Conservation (phyloP, 768 basidiomycete genomes). For the Termitomyces sp. region DNA sequence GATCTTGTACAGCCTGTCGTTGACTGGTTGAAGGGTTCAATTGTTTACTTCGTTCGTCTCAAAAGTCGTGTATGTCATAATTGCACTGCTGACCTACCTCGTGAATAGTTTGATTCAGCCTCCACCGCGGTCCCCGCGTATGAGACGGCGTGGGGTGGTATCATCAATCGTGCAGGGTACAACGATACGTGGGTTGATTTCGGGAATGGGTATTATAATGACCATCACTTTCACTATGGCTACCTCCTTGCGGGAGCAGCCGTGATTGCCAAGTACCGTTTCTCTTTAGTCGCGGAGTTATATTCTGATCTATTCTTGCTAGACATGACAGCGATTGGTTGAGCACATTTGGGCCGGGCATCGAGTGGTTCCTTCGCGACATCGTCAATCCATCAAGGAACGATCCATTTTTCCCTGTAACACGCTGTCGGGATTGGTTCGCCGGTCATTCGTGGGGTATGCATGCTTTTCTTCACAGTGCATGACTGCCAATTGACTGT, state of each 20-base stretch:
- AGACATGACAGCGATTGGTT: slow-evolving; percentile 25
- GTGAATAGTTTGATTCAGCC: slow-evolving; percentile 16
- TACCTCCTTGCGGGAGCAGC: slow-evolving; percentile 29
- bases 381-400: slow-evolving; percentile 29
- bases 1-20: slow-evolving; percentile 27
- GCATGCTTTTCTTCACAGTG: background rate
- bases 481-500: background rate
- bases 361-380: slow-evolving; percentile 28
- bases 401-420: slow-evolving; percentile 28
- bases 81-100: background rate
- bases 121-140: slow-evolving; percentile 24
- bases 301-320: background rate
- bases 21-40: slow-evolving; percentile 21
- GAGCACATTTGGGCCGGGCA: slow-evolving; percentile 19
- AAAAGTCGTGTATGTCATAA: background rate
- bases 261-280: slow-evolving; percentile 26
- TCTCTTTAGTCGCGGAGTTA: background rate
- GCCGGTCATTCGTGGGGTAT: slow-evolving; percentile 34
- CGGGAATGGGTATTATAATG: slow-evolving; percentile 34
- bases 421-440: slow-evolving; percentile 31
- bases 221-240: slow-evolving; percentile 34
- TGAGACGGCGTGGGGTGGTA: slow-evolving; percentile 32
- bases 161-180: slow-evolving; percentile 28
- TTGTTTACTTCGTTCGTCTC: slow-evolving; percentile 21
- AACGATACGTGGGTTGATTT: slow-evolving; percentile 26